Evolutionary conservation across 1,139 yeast species (phyloP).

Genomic region (Kluyveromyces sp.): DNA sequence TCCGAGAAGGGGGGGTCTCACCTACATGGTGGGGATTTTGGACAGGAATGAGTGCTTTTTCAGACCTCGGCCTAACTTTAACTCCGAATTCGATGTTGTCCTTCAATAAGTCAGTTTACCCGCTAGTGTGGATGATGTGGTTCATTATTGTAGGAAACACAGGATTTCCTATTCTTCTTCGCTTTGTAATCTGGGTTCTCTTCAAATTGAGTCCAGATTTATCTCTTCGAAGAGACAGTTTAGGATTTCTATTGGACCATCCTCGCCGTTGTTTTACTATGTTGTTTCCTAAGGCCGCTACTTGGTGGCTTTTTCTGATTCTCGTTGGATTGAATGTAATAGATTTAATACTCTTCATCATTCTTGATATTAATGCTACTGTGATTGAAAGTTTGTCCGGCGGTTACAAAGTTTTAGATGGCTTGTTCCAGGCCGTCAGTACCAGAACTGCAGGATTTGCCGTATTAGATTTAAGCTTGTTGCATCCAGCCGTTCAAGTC

Average conservation of each 20-base stretch:
- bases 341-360: constrained; percentile 72
- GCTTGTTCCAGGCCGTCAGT: constrained; percentile 83
- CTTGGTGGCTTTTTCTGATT: constrained; percentile 87
- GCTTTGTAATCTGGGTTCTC: constrained; percentile 75
- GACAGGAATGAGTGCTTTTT: constrained; percentile 69
- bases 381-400: constrained; percentile 46
- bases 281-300: constrained; percentile 83
- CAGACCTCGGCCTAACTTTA: constrained; percentile 75
- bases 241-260: constrained; percentile 84
- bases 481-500: constrained; percentile 90
- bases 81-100: constrained; percentile 72
- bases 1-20: constrained; percentile 50
- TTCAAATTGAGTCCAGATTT: constrained; percentile 61
- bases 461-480: constrained; percentile 55
- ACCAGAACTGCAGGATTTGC: constrained; percentile 93
- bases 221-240: constrained; percentile 62
- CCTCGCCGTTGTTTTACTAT: constrained; percentile 96
- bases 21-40: constrained; percentile 94
- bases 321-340: constrained; percentile 63
- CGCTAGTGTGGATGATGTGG: constrained; percentile 54
- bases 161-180: constrained; percentile 76
- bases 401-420: constrained; percentile 70
- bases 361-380: constrained; percentile 58
- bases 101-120: constrained; percentile 57
- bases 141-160: constrained; percentile 87